Evolutionary conservation across 805 yeast genomes (phyloP).

Genomic region (Starmerella bacillaris): DNA sequence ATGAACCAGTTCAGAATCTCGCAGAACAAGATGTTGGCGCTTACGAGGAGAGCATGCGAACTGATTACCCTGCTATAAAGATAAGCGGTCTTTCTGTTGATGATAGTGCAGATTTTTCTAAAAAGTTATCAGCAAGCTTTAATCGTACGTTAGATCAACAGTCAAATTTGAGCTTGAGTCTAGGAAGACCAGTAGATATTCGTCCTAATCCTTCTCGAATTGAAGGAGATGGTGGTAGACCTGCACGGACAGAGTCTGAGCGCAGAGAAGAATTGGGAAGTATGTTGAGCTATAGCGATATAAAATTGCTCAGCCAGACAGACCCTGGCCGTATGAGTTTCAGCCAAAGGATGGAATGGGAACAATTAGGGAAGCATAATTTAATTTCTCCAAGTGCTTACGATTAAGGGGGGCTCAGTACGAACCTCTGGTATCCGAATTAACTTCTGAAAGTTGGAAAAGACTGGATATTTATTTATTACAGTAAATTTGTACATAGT

Average conservation of each 20-base stretch:
- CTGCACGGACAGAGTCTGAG: conserved; percentile 3
- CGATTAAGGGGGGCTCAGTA: too few relatives aligned
- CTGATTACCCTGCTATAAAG: background rate
- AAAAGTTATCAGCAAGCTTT: too few relatives aligned
- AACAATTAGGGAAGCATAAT: conserved; percentile 3
- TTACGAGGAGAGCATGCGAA: background rate
- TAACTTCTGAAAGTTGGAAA: too few relatives aligned
- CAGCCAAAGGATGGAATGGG: conserved; percentile 19
- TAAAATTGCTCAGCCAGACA: background rate
- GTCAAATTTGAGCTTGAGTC: too few relatives aligned
- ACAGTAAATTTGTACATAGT: too few relatives aligned
- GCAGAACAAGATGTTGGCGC: background rate
- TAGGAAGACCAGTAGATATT: conserved; percentile 11
- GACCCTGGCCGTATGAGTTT: conserved; percentile 17
- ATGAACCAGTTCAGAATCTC: conserved; percentile 1
- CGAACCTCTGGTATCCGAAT: too few relatives aligned
- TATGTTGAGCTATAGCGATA: background rate
- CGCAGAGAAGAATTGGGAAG: background rate
- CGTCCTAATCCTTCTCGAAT: conserved; percentile 2
- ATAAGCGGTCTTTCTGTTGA: background rate
- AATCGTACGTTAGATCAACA: too few relatives aligned
- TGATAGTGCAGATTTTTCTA: background rate
- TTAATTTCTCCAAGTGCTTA: background rate
- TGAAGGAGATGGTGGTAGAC: conserved; percentile 13
- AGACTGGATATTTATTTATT: too few relatives aligned